Evolutionary conservation across 768 basidiomycete species (phyloP).

Genomic region (Tylopilus cervinicoccineus): DNA sequence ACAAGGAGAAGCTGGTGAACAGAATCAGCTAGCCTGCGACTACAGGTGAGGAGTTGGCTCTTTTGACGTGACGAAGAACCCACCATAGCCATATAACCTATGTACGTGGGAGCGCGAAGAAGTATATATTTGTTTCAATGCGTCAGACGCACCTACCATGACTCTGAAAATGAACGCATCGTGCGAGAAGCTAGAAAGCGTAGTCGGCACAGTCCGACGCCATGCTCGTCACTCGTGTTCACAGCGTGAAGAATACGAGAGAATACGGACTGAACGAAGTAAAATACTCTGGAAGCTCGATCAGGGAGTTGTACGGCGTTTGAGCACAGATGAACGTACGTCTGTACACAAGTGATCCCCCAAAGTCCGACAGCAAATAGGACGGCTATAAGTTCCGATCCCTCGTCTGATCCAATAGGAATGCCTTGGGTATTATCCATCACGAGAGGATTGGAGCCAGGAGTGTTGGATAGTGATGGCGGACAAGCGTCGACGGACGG

Average conservation of each 20-base stretch:
- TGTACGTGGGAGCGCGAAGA: not conserved
- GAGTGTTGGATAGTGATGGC: not conserved
- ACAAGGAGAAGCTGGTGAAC: conserved; percentile 15
- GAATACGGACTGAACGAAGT: conserved; percentile 18
- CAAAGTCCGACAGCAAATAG: conserved; percentile 20
- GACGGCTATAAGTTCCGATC: conserved; percentile 14
- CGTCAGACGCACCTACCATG: conserved; percentile 6
- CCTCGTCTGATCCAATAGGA: conserved; percentile 3
- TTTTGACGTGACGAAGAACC: not conserved
- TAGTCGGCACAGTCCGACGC: not conserved
- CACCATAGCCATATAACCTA: conserved; percentile 20
- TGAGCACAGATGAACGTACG: conserved; percentile 8
- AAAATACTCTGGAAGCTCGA: conserved; percentile 8
- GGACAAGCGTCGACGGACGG: not conserved
- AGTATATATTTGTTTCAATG: not conserved
- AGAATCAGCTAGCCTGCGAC: conserved; percentile 13
- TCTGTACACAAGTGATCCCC: conserved; percentile 22
- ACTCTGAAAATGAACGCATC: conserved; percentile 4
- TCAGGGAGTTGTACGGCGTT: not conserved
- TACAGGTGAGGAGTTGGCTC: not conserved
- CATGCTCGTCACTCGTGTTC: not conserved
- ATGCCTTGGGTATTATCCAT: not conserved
- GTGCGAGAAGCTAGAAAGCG: conserved; percentile 4
- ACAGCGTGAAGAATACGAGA: not conserved
- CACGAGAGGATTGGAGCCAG: not conserved